phyloP scores from a whole-genome alignment of 2,329 filamentous ascomycete species.

The Trichoderma sp. region DNA sequence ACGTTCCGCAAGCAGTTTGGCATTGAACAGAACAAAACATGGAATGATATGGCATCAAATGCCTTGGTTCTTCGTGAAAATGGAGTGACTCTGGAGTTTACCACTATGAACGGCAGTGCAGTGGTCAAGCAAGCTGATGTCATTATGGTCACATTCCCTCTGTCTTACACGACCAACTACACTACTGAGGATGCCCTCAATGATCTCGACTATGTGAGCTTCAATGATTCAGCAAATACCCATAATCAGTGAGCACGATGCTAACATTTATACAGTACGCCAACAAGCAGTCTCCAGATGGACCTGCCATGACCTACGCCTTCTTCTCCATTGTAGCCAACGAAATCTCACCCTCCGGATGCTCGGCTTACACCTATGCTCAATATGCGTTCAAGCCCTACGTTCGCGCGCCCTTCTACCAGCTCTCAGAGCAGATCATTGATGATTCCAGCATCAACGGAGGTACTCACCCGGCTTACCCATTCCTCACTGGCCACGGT shows the following conservation, averaged over 20 bases:
- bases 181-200: constrained; percentile 23
- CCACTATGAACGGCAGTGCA: constrained; percentile 63
- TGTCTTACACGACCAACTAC: constrained; percentile 53
- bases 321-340: constrained; percentile 68
- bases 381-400: constrained; percentile 64
- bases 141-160: constrained; percentile 62
- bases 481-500: constrained; percentile 69
- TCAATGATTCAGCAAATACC: constrained; percentile 30
- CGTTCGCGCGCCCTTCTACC: constrained; percentile 64
- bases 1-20: constrained; percentile 56
- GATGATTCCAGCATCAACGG: constrained; percentile 61
- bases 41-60: constrained; percentile 26
- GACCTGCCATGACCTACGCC: constrained; percentile 72
- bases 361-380: constrained; percentile 65
- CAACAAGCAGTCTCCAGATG: constrained; percentile 48
- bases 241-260: constrained; percentile 48
- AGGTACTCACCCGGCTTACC: constrained; percentile 55
- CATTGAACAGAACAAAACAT: constrained; percentile 49
- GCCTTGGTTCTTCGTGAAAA: constrained; percentile 25
- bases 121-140: constrained; percentile 69
- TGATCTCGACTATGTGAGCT: constrained; percentile 28
- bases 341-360: constrained; percentile 63
- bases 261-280: constrained; percentile 38
- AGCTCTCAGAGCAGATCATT: constrained; percentile 66
- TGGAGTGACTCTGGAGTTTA: constrained; percentile 61